A percentile compares a stretch with the other conserved stretches of the same genome.
phyloP scores from a whole-genome alignment of 1,284 basidiomycete species.

The Moesziomyces aphidis region DNA sequence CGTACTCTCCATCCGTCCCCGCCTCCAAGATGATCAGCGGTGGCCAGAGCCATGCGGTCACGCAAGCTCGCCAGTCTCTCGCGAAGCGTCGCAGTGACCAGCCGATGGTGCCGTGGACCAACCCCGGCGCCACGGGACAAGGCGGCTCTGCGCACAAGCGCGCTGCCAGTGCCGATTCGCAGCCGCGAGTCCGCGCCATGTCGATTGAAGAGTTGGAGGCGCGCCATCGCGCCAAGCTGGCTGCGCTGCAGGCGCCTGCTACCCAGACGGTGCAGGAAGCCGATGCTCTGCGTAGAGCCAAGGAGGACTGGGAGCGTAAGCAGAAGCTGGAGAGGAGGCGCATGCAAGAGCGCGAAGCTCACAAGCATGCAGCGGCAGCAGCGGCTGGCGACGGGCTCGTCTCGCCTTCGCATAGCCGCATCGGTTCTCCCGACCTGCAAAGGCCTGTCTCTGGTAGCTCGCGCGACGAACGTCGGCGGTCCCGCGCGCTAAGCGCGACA shows the following conservation, averaged over 20 bases:
- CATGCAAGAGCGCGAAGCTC: slow-evolving; percentile 39
- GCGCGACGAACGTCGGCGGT: slow-evolving; percentile 37
- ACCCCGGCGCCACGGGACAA: slow-evolving; percentile 21
- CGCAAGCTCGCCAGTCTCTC: slow-evolving; percentile 38
- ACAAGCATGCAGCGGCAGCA: slow-evolving; percentile 33
- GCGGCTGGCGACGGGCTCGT: slow-evolving; percentile 8
- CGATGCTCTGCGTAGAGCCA: slow-evolving; percentile 36
- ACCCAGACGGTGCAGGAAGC: slow-evolving; percentile 45
- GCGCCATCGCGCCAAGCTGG: slow-evolving; percentile 44
- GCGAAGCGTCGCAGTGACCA: slow-evolving; percentile 31
- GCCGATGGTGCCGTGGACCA: slow-evolving; percentile 35
- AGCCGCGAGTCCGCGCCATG: slow-evolving; percentile 26
- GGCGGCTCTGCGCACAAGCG: slow-evolving; percentile 6
- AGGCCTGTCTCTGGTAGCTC: slow-evolving; percentile 2
- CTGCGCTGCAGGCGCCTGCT: slow-evolving; percentile 47
- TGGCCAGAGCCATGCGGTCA: slow-evolving; percentile 25
- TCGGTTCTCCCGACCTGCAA: slow-evolving; percentile 19
- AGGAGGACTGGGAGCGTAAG: slow-evolving; percentile 51
- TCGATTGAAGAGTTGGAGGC: slow-evolving; percentile 51
- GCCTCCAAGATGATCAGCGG: slow-evolving; percentile 17
- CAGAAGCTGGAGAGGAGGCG: slow-evolving; percentile 34
- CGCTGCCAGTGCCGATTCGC: slow-evolving; percentile 14
- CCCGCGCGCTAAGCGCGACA: slow-evolving; percentile 34
- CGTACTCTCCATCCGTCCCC: neutral
- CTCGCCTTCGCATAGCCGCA: slow-evolving; percentile 17